Base-by-base conservation (phyloP, 805 yeast species). In the Kodamaea jinghongensis region DNA sequence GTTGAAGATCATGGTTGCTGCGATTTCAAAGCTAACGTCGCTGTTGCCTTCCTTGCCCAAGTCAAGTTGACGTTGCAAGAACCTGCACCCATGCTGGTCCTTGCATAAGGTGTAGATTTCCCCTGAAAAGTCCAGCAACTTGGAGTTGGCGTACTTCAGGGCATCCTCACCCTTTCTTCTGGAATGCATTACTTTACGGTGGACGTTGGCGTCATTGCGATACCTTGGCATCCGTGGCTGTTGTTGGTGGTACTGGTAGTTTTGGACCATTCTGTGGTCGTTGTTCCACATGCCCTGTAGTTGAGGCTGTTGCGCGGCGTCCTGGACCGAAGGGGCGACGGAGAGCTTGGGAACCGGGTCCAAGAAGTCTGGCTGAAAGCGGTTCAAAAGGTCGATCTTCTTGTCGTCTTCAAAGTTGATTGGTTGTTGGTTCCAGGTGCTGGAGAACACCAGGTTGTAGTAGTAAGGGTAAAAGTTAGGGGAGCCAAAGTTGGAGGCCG, bases 71-170 rank as follows among this genome's bases (percentile, higher is more conserved):
- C 84, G 79, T 63, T 91, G 99, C 47, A 91, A 67, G 59, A 86
- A 89, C 43, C 99, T 73, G 58, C 98, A 91, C 6, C 99, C 98
- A 58, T 91, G 96, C 65, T 91, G 98, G 59, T 91, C 99, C 55
- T 83, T 87, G 65, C 98, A 90, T 47, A 93, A 70, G 1, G 86
- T 74, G 55, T 78, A 85, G 38, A 91, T 83, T 42, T 80, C 81
- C 33, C 88, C 88, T 12, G 75, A 65, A 55, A 82, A 85, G 50
- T 85, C 89, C 34, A 73, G 78, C 46, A 85, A 63, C 34, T 75
- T 70, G 13, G 89, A 85, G 61, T 83, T 80, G 30, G 78, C 71
- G 50, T 79, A 85, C 55, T 77, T 79, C 4, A 86, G 65, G 2
- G 86, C 85, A 54, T 84, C 91, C 48, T 83, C 91, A 23, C 79